A percentile compares a stretch with the other conserved stretches of the same genome.
Evolutionary conservation across 805 yeast genomes (phyloP).

Genomic region (Metschnikowia rubicola): DNA sequence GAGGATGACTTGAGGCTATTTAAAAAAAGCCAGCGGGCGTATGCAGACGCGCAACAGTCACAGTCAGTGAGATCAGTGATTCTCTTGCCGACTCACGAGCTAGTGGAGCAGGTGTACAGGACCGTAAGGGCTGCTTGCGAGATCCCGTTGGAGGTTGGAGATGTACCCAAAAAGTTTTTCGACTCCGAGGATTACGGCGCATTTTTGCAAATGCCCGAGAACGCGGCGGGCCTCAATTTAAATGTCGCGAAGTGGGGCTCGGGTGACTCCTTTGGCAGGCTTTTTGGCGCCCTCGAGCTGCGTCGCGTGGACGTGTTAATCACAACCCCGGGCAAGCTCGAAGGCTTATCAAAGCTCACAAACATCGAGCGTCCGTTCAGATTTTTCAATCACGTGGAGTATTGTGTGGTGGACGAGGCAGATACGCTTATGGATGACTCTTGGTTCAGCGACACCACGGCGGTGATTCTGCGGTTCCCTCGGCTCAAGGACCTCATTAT

Average conservation of each 20-base stretch:
- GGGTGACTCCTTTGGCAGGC: constrained; percentile 51
- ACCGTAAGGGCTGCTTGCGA: constrained; percentile 35
- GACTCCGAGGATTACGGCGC: constrained; percentile 18
- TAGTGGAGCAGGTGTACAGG: constrained; percentile 72
- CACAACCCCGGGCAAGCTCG: constrained; percentile 81
- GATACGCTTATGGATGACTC: constrained; percentile 86
- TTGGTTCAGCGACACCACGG: constrained; percentile 63
- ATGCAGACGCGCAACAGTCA: constrained; percentile 22
- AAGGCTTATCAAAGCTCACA: constrained; percentile 31
- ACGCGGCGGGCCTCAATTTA: constrained; percentile 33
- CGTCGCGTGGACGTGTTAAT: constrained; percentile 71
- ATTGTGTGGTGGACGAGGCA: constrained; percentile 85
- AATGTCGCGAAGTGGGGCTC: constrained; percentile 59
- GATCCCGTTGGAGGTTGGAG: constrained; percentile 21
- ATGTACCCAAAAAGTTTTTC: constrained; percentile 15
- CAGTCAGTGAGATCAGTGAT: constrained; percentile 62
- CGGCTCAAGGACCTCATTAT: constrained; percentile 63
- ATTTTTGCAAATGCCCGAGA: constrained; percentile 25
- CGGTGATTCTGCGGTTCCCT: constrained; percentile 48
- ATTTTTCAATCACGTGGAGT: constrained; percentile 45
- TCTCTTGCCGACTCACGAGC: constrained; percentile 86
- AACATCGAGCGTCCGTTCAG: constrained; percentile 33
- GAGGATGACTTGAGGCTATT: constrained; percentile 45
- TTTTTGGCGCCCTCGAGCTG: constrained; percentile 40
- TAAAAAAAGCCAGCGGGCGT: constrained; percentile 18